Evolutionary conservation across 2,329 filamentous ascomycete species (phyloP).

Genomic region (Cladosporium phlei): DNA sequence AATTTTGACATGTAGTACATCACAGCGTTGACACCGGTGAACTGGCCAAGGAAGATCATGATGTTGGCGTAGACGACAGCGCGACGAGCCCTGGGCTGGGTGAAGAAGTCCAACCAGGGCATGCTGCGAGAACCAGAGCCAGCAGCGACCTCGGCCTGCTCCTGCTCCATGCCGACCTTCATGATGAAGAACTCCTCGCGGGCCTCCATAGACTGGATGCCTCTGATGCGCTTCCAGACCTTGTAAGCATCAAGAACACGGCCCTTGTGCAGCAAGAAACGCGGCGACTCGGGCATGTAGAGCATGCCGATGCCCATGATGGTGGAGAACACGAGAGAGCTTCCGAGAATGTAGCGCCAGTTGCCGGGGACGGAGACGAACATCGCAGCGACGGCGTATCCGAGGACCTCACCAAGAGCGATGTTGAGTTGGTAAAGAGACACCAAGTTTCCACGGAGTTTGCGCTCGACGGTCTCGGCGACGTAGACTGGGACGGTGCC

Average conservation of each 20-base stretch:
- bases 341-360: constrained; percentile 71
- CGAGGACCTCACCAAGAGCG: constrained; percentile 67
- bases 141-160: constrained; percentile 46
- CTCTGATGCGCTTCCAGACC: constrained; percentile 70
- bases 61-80: constrained; percentile 64
- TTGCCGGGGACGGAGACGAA: constrained; percentile 65
- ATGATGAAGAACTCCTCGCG: constrained; percentile 69
- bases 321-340: constrained; percentile 65
- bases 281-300: constrained; percentile 65
- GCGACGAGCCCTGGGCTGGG: constrained; percentile 61
- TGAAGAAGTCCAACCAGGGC: constrained; percentile 71
- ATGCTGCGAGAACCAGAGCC: constrained; percentile 52
- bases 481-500: constrained; percentile 73
- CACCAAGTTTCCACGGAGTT: constrained; percentile 65
- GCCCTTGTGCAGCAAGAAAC: constrained; percentile 66
- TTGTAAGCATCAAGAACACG: constrained; percentile 56
- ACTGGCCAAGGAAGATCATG: constrained; percentile 66
- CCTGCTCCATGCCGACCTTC: constrained; percentile 58
- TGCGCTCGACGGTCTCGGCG: constrained; percentile 64
- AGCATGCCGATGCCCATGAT: constrained; percentile 58
- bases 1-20: constrained; percentile 63
- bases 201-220: constrained; percentile 51
- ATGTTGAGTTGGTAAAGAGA: constrained; percentile 74
- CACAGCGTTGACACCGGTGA: constrained; percentile 50
- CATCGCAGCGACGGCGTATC: constrained; percentile 68